A percentile compares a stretch with the other conserved stretches of the same genome.
phyloP scores from a whole-genome alignment of 2,329 filamentous ascomycete species.

The Moelleriella libera region DNA sequence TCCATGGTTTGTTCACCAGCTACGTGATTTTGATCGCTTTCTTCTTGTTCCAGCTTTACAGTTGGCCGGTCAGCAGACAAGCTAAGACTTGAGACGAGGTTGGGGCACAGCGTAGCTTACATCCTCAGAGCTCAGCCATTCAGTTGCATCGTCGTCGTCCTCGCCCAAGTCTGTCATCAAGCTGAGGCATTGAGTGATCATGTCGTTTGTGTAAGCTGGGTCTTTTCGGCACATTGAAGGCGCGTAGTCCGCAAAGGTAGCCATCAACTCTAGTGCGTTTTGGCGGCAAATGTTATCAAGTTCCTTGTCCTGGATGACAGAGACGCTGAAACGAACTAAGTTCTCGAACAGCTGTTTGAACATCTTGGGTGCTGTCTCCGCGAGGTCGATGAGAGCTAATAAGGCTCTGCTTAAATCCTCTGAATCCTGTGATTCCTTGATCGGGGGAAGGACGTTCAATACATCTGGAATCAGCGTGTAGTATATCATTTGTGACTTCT shows the following conservation, averaged over 20 bases:
- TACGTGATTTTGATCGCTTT: constrained; percentile 94
- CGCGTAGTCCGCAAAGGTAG: constrained; percentile 90
- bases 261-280: constrained; percentile 93
- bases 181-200: constrained; percentile 97
- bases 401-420: constrained; percentile 85
- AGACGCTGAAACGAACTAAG: constrained; percentile 82
- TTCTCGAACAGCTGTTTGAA: constrained; percentile 91
- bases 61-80: constrained; percentile 12
- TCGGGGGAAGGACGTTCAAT: constrained; percentile 83
- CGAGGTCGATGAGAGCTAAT: constrained; percentile 82
- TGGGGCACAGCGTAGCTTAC: constrained; percentile 29
- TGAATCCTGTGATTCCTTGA: constrained; percentile 83
- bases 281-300: constrained; percentile 80
- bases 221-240: constrained; percentile 94
- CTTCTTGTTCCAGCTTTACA: constrained; percentile 73
- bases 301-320: constrained; percentile 92
- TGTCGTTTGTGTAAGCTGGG: constrained; percentile 77
- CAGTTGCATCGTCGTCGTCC: constrained; percentile 86
- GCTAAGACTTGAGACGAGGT: not conserved
- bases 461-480: constrained; percentile 78
- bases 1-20: constrained; percentile 99
- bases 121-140: constrained; percentile 90
- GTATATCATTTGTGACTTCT: constrained; percentile 82
- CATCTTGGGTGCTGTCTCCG: constrained; percentile 92
- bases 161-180: constrained; percentile 94